Conservation (phyloP, 1,284 basidiomycete species). For the Fistulinella staudtii region DNA sequence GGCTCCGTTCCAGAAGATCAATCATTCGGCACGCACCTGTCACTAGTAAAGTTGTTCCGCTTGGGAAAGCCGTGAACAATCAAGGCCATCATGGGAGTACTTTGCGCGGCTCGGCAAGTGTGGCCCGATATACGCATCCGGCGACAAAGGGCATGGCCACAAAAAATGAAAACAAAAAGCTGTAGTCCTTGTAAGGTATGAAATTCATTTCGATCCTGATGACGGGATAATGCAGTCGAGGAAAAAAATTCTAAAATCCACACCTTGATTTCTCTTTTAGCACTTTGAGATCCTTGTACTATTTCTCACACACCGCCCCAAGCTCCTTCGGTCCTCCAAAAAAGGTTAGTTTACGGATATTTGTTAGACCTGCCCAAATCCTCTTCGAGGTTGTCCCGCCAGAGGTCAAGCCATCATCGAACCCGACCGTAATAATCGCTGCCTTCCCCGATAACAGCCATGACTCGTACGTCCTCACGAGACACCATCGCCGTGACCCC, state of each 20-base stretch:
- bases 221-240: not conserved
- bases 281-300: constrained; percentile 12
- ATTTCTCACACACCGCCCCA: not conserved
- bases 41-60: constrained; percentile 10
- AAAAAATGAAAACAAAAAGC: not conserved
- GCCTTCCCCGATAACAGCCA: constrained; percentile 20
- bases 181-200: constrained; percentile 1
- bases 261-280: constrained; percentile 5
- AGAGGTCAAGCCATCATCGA: constrained; percentile 8
- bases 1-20: not conserved
- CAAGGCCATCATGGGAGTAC: constrained; percentile 6
- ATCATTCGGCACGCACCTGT: constrained; percentile 8
- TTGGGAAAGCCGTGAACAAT: constrained; percentile 8
- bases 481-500: not conserved
- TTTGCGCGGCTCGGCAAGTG: constrained; percentile 4
- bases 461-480: constrained; percentile 46
- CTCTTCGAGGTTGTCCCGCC: not conserved
- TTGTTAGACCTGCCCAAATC: constrained; percentile 9
- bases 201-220: constrained; percentile 8
- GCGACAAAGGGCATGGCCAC: not conserved
- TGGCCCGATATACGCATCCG: constrained; percentile 8
- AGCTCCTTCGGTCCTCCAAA: constrained; percentile 4
- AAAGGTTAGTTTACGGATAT: constrained; percentile 25
- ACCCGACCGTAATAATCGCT: constrained; percentile 6
- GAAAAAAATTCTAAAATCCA: constrained; percentile 15